Percentiles rank a stretch among this genome's conserved stretches.
Evolutionary conservation across 768 basidiomycete genomes (phyloP).

Genomic region (Leccinum imitatum): DNA sequence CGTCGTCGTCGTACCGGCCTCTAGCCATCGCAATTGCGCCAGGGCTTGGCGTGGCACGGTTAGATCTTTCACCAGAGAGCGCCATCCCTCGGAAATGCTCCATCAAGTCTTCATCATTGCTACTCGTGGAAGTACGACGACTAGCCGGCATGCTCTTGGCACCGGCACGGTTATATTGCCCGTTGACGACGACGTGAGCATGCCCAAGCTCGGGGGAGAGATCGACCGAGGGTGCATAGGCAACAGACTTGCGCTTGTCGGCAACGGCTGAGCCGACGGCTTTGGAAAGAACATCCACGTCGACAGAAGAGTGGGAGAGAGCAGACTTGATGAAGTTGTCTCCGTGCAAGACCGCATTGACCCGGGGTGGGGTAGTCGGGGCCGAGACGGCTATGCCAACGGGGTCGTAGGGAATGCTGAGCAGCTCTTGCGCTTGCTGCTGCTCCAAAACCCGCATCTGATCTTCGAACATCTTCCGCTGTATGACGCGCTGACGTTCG

Average conservation of each 20-base stretch:
- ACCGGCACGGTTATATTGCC: slow-evolving; percentile 67
- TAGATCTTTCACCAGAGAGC: slow-evolving; percentile 61
- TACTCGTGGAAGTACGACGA: slow-evolving; percentile 84
- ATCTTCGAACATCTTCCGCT: slow-evolving; percentile 92
- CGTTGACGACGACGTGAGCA: slow-evolving; percentile 40
- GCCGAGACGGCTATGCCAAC: slow-evolving; percentile 77
- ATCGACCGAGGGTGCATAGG: slow-evolving; percentile 77
- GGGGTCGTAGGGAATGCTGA: slow-evolving; percentile 70
- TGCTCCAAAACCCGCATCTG: slow-evolving; percentile 94
- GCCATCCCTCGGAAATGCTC: slow-evolving; percentile 72
- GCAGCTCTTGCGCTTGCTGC: slow-evolving; percentile 84
- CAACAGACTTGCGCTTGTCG: slow-evolving; percentile 86
- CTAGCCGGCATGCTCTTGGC: slow-evolving; percentile 94
- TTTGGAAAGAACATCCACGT: slow-evolving; percentile 62
- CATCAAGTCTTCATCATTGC: slow-evolving; percentile 80
- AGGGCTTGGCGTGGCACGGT: slow-evolving; percentile 54
- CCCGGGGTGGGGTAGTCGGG: slow-evolving; percentile 83
- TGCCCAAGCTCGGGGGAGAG: slow-evolving; percentile 66
- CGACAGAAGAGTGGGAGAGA: slow-evolving; percentile 52
- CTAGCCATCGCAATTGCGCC: slow-evolving; percentile 49
- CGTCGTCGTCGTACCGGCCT: slow-evolving; percentile 55
- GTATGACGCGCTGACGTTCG: slow-evolving; percentile 82
- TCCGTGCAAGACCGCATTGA: slow-evolving; percentile 67
- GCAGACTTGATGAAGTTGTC: slow-evolving; percentile 45
- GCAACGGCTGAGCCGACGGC: slow-evolving; percentile 64